Conservation (phyloP, 2,329 filamentous ascomycete genomes). For the Graphilbum sp. region DNA sequence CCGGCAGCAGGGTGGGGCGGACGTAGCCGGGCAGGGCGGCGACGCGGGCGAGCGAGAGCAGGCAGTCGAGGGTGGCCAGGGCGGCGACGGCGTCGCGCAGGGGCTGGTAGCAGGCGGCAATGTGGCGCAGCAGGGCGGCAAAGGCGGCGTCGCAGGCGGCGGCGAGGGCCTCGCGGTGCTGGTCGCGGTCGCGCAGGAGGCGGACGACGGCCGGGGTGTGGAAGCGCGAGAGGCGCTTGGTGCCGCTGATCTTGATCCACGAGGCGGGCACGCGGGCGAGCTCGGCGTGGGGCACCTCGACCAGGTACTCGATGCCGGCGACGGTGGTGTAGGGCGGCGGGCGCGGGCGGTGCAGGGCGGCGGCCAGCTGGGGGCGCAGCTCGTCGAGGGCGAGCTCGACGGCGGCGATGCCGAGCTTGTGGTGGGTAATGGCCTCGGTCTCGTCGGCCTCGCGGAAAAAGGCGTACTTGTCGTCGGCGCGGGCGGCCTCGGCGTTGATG, state of each 20-base stretch:
- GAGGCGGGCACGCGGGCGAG: constrained; percentile 82
- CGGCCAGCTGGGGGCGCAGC: constrained; percentile 55
- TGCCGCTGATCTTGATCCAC: constrained; percentile 89
- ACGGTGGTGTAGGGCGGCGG: constrained; percentile 58
- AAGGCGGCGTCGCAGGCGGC: constrained; percentile 85
- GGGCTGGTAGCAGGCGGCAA: constrained; percentile 72
- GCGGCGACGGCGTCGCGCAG: constrained; percentile 79
- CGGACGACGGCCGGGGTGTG: constrained; percentile 83
- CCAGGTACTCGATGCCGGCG: constrained; percentile 82
- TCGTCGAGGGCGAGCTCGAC: constrained; percentile 79
- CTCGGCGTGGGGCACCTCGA: constrained; percentile 72
- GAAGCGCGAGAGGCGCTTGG: constrained; percentile 81
- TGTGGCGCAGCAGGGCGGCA: constrained; percentile 48
- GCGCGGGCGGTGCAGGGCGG: constrained; percentile 35
- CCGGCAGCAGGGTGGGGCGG: constrained; percentile 51
- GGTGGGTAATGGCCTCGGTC: constrained; percentile 73
- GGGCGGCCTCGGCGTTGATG: constrained; percentile 72
- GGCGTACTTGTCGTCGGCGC: constrained; percentile 76
- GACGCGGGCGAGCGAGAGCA: constrained; percentile 71
- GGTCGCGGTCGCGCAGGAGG: constrained; percentile 74
- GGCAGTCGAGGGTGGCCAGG: constrained; percentile 75
- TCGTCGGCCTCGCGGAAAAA: constrained; percentile 85
- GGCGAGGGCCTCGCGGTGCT: constrained; percentile 84
- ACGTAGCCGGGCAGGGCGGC: constrained; percentile 77
- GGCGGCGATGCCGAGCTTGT: constrained; percentile 80